Percentiles rank a stretch among this genome's conserved stretches.
phyloP scores from a whole-genome alignment of 805 yeast species.

The Metschnikowia lochheadii region DNA sequence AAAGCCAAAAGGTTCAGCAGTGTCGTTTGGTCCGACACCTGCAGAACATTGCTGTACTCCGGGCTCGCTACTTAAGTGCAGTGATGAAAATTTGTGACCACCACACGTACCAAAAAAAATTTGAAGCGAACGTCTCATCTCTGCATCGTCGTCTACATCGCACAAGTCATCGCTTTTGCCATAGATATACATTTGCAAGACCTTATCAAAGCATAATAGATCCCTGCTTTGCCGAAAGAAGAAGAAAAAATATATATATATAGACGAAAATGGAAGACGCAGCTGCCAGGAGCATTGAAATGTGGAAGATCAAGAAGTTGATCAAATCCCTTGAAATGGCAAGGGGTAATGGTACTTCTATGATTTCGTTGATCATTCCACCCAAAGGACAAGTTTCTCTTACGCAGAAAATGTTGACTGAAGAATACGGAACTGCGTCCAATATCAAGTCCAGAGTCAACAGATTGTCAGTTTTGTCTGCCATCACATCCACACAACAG shows the following conservation, averaged over 20 bases:
- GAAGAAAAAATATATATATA: not conserved
- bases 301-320: constrained; percentile 97
- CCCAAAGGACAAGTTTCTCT: constrained; percentile 92
- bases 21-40: not conserved
- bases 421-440: constrained; percentile 98
- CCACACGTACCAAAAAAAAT: constrained; percentile 1
- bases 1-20: not conserved
- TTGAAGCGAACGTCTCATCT: constrained; percentile 1
- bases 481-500: constrained; percentile 97
- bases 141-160: not conserved
- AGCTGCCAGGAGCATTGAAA: constrained; percentile 89
- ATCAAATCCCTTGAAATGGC: constrained; percentile 84
- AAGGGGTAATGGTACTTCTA: constrained; percentile 98
- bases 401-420: constrained; percentile 86
- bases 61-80: constrained; percentile 3
- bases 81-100: constrained; percentile 5
- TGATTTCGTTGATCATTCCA: constrained; percentile 94
- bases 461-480: constrained; percentile 90
- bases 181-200: not conserved
- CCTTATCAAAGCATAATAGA: not conserved
- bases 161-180: constrained; percentile 1
- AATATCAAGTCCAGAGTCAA: constrained; percentile 97
- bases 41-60: not conserved
- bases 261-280: constrained; percentile 36
- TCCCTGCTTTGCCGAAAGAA: not conserved